phyloP scores from a whole-genome alignment of 768 basidiomycete species.

The Fistulinella prunicolor region DNA sequence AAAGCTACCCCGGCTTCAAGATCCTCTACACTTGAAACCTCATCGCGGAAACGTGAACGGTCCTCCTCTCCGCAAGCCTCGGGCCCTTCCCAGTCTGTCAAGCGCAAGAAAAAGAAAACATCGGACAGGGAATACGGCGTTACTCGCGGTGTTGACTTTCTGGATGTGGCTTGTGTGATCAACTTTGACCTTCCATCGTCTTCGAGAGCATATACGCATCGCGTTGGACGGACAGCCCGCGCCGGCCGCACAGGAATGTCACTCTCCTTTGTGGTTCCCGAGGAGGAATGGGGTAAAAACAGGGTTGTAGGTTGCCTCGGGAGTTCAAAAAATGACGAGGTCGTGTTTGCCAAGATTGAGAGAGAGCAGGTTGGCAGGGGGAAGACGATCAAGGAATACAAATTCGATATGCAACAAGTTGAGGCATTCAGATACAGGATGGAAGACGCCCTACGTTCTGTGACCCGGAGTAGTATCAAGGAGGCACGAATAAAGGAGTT shows the following conservation, averaged over 20 bases:
- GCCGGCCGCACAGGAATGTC: constrained; percentile 93
- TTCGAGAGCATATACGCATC: constrained; percentile 87
- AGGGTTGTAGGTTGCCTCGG: constrained; percentile 68
- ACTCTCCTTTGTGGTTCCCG: constrained; percentile 81
- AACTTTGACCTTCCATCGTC: constrained; percentile 97
- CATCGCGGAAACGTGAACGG: constrained; percentile 58
- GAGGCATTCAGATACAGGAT: constrained; percentile 97
- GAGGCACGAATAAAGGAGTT: constrained; percentile 94
- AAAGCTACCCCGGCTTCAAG: constrained; percentile 34
- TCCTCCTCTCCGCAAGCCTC: constrained; percentile 40
- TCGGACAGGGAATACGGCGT: constrained; percentile 85
- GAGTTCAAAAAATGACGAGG: constrained; percentile 75
- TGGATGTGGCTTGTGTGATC: constrained; percentile 94
- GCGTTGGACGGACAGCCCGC: constrained; percentile 94
- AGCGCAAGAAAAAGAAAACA: constrained; percentile 49
- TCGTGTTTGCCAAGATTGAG: constrained; percentile 61
- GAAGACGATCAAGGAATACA: constrained; percentile 75
- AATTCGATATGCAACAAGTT: constrained; percentile 93
- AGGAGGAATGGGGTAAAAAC: constrained; percentile 66
- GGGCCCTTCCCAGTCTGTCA: constrained; percentile 40
- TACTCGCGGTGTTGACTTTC: constrained; percentile 94
- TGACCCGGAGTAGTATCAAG: constrained; percentile 80
- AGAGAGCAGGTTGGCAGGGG: constrained; percentile 62
- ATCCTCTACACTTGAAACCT: too few relatives aligned
- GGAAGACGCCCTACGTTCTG: constrained; percentile 90